Evolutionary conservation across 2,329 filamentous ascomycete species (phyloP).

Genomic region (Trichoderma sp.): DNA sequence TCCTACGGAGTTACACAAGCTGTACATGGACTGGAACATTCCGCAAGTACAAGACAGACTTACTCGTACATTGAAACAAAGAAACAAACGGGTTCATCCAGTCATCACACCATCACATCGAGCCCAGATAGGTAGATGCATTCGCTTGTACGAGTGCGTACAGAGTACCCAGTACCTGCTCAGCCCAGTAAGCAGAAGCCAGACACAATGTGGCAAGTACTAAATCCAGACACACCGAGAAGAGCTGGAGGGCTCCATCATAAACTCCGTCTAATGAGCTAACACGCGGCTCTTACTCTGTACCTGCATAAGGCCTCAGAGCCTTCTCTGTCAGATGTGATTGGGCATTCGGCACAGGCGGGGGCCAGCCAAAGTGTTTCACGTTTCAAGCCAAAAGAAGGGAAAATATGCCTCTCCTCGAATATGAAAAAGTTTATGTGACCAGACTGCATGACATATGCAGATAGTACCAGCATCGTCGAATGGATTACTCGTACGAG

Average conservation of each 20-base stretch:
- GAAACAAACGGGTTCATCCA: neutral
- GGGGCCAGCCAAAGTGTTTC: neutral
- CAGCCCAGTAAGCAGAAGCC: neutral
- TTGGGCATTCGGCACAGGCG: neutral
- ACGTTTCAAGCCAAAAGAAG: neutral
- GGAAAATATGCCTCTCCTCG: neutral
- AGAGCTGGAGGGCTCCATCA: neutral
- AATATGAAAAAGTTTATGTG: neutral
- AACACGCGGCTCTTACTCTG: neutral
- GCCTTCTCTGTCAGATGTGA: neutral
- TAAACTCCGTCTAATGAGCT: neutral
- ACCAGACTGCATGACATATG: neutral
- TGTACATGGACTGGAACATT: neutral
- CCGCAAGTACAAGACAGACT: neutral
- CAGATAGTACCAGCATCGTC: neutral
- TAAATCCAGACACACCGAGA: neutral
- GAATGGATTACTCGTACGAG: neutral
- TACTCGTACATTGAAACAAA: neutral
- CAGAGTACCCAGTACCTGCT: neutral
- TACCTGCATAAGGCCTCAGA: slow-evolving; percentile 4
- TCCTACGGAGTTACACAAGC: neutral
- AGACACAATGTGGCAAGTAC: neutral
- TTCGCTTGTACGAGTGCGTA: neutral
- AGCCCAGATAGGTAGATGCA: neutral
- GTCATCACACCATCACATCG: neutral